phyloP scores from a whole-genome alignment of 2,329 filamentous ascomycete genomes.

The Beauveria bassiana region DNA sequence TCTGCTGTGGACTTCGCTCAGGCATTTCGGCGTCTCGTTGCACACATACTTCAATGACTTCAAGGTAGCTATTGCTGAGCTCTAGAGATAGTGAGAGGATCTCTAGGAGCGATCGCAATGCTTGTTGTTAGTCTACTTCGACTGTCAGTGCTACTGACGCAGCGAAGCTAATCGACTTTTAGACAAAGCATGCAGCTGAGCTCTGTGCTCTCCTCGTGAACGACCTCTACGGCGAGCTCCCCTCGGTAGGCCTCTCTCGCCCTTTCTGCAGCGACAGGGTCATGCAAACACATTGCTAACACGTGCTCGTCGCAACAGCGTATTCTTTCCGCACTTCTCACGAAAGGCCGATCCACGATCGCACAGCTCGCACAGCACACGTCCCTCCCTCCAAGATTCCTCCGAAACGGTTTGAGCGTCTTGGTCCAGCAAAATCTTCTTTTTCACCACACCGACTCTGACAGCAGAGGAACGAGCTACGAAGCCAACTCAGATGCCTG shows the following conservation, averaged over 20 bases:
- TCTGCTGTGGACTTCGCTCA: background rate
- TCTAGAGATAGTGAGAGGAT: conserved; percentile 74
- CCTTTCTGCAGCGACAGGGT: background rate
- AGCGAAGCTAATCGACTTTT: conserved; percentile 14
- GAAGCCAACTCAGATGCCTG: conserved; percentile 74
- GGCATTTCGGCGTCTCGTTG: background rate
- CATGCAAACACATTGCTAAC: background rate
- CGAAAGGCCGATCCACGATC: conserved; percentile 69
- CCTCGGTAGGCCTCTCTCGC: conserved; percentile 58
- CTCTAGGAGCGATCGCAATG: conserved; percentile 62
- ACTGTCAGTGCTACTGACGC: background rate
- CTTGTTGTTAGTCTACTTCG: conserved; percentile 37
- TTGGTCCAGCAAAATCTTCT: conserved; percentile 85
- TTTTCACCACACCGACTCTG: conserved; percentile 59
- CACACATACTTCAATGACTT: conserved; percentile 43
- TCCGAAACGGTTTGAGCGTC: conserved; percentile 74
- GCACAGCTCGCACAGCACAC: conserved; percentile 63
- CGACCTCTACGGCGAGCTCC: conserved; percentile 84
- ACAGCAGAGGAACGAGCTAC: conserved; percentile 63
- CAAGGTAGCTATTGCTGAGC: conserved; percentile 62
- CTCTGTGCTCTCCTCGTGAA: conserved; percentile 85
- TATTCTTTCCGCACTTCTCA: conserved; percentile 73
- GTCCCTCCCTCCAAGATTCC: conserved; percentile 62
- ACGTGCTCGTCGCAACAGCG: conserved; percentile 45
- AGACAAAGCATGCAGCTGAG: conserved; percentile 72